These are phyloP conservation scores for Phoenix roebelenii DNA, from an alignment of 176 grass and related monocot genomes.

Conservation along the genomic window DNA sequence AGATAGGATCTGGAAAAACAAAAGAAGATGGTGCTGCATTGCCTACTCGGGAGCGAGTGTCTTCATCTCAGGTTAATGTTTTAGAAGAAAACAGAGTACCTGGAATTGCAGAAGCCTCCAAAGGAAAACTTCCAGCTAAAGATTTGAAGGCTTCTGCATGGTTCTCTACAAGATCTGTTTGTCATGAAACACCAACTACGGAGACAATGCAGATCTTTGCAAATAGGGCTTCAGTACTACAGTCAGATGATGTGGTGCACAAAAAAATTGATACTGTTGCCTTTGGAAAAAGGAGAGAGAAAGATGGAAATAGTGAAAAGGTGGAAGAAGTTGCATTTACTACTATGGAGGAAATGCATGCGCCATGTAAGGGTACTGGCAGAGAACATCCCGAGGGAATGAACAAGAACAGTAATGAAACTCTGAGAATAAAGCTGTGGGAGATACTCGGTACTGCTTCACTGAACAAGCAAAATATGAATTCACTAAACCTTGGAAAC, in stretches of 20 bases:
- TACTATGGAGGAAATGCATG: constrained; percentile 21
- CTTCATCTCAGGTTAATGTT: constrained; percentile 30
- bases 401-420: constrained; percentile 32
- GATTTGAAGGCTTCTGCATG: background rate
- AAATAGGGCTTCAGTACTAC: constrained; percentile 29
- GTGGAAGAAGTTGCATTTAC: constrained; percentile 27
- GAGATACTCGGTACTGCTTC: constrained; percentile 78
- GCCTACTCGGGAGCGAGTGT: constrained; percentile 20
- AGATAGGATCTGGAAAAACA: constrained; percentile 19
- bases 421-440: constrained; percentile 67
- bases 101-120: background rate
- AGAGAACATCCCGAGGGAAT: constrained; percentile 27
- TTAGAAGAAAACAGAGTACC: constrained; percentile 1
- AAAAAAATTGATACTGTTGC: constrained; percentile 37
- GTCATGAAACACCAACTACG: background rate
- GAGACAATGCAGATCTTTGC: background rate
- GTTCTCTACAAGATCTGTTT: background rate
- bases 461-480: constrained; percentile 52
- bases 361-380: background rate
- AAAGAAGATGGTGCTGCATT: constrained; percentile 17
- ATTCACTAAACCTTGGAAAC: constrained; percentile 16
- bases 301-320: constrained; percentile 27
- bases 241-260: constrained; percentile 20
- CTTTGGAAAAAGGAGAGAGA: constrained; percentile 35
- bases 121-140: background rate